These are phyloP conservation scores for Stephania japonica DNA, from an alignment of 164 flowering plant genomes.

Conservation along the genomic window DNA sequence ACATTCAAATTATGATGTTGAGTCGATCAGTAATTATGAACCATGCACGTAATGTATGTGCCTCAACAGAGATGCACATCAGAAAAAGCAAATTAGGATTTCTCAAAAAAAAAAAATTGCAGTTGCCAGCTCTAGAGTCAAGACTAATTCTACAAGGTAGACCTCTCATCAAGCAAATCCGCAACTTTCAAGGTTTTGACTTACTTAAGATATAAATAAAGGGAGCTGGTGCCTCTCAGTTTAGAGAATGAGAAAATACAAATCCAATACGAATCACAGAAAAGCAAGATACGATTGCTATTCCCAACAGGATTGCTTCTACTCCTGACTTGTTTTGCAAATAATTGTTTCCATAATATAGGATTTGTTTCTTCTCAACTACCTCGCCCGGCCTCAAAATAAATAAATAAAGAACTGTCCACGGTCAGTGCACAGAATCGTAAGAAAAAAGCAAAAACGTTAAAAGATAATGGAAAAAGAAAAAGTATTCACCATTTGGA, in stretches of 20 bases:
- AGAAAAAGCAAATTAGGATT: background rate
- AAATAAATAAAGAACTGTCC: no score
- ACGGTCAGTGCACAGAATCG: background rate
- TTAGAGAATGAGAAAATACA: no score
- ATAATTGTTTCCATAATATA: no score
- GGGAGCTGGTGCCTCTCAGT: background rate
- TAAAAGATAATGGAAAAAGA: slow-evolving; percentile 1
- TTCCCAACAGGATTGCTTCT: no score
- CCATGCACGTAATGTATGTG: no score
- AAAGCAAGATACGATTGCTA: no score
- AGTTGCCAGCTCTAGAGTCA: background rate
- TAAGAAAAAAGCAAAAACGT: no score
- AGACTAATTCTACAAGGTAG: slow-evolving; percentile 2
- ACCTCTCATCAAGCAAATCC: background rate
- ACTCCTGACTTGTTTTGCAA: no score
- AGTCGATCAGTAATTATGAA: no score
- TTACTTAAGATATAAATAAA: background rate
- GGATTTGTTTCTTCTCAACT: no score
- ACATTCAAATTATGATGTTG: no score
- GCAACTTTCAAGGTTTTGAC: background rate
- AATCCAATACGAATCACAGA: no score
- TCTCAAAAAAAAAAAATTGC: background rate
- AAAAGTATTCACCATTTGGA: slow-evolving; percentile 41
- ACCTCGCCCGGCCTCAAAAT: background rate
- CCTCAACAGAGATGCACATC: background rate